Evolutionary conservation across 2,329 filamentous ascomycete species (phyloP), one percentile per base, ranked within the genome.

Genomic region (Thelonectria rubi): DNA sequence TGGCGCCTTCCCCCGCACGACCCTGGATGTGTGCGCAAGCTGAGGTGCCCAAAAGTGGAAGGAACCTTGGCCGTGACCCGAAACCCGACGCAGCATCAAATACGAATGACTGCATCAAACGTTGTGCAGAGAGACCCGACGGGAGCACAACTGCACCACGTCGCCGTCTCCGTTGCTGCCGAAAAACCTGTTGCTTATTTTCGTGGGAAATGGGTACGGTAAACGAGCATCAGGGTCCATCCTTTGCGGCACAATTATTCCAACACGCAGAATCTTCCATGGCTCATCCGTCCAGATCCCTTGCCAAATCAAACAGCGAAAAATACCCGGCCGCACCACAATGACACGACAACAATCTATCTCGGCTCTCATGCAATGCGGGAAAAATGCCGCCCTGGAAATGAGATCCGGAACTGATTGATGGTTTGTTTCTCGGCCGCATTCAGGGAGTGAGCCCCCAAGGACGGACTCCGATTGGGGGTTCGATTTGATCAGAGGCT

Each of bases 1-100:
- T 52, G 47, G 52, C 58, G 42, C 58, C 37, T 60, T 55, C 58
- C 58, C 56, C 58, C 58, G 40, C 58, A 56, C 58, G 52, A 56
- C 46, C 58, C 47, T 51, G 21, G 21, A 56, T 46, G 24, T n/a
- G 18, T 20, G 52, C 55, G 10, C 37, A 32, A 50, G 34, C 34
- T 37, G n/a, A n/a, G n/a, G n/a, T n/a, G 34, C 34, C 34, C 34
- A 10, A 54, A 56, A 30, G 26, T 30, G 26, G 47, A 49, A 43
- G 37, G n/a, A 9, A 56, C 26, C 26, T 30, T 30, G 7, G 18
- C 21, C 18, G 12, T 34, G 15, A 7, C 26, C 21, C 54, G 26
- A 30, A 49, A 47, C 45, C 54, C 24, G 39, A 30, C 26, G 10
- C 26, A 30, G 26, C 26, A 9, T 30, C 26, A 30, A 30, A 30